A percentile compares a stretch with the other conserved stretches of the same genome.
Evolutionary conservation across 2,329 filamentous ascomycete species (phyloP).

Genomic region (Gliomastix tumulicola): DNA sequence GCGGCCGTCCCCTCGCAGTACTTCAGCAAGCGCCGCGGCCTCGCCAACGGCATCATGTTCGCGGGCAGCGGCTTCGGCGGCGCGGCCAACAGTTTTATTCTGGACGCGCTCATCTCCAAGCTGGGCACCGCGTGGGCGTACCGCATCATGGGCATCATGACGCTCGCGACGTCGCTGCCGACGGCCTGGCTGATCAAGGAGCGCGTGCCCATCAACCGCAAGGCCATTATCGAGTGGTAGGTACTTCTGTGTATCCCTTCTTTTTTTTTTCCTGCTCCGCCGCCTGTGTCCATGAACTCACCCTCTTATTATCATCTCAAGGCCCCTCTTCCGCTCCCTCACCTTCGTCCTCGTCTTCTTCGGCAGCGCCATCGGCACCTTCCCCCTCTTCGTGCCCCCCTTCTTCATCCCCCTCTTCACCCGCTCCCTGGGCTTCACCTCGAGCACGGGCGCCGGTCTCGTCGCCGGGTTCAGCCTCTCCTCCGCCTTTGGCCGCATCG

Average conservation of each 20-base stretch:
- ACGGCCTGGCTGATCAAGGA: constrained; percentile 47
- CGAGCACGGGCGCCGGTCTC: constrained; percentile 45
- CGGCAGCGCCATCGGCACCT: constrained; percentile 47
- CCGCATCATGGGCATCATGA: constrained; percentile 43
- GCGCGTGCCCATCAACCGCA: constrained; percentile 25
- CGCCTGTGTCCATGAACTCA: not conserved
- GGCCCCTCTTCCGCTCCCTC: constrained; percentile 43
- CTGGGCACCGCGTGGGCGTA: constrained; percentile 45
- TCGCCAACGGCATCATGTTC: constrained; percentile 49
- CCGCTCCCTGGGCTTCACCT: constrained; percentile 44
- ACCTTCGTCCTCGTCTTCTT: constrained; percentile 46
- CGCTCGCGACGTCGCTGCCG: constrained; percentile 45
- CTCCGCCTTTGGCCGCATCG: constrained; percentile 49
- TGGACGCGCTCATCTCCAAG: constrained; percentile 37
- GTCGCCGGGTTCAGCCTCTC: constrained; percentile 56
- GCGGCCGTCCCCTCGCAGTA: constrained; percentile 46
- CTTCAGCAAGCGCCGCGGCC: constrained; percentile 43
- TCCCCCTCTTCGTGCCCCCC: constrained; percentile 26
- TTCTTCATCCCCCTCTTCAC: constrained; percentile 32
- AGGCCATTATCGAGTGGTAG: constrained; percentile 42
- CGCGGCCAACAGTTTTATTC: constrained; percentile 40
- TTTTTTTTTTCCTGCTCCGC: not conserved
- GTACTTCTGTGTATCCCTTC: constrained; percentile 4
- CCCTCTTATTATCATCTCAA: constrained; percentile 8
- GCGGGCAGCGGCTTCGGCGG: constrained; percentile 50